Conservation (phyloP, 139 green algal species). For the Prasinococcaceae sp. region DNA sequence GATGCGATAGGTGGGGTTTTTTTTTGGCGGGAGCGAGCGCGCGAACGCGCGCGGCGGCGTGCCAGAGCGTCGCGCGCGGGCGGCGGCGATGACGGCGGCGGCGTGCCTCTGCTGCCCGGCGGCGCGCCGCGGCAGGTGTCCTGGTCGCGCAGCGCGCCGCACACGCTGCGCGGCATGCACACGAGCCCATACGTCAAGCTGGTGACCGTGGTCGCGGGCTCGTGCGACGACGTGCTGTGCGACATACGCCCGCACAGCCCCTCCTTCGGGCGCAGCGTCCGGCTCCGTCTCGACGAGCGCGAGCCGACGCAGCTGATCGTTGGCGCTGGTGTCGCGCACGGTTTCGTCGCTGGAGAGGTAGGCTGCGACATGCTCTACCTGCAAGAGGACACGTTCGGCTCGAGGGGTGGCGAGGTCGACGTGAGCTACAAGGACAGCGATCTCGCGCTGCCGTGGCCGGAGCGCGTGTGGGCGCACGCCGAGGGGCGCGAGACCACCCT, state of each 20-base stretch:
- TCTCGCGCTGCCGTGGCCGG: neutral
- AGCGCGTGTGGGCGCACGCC: neutral
- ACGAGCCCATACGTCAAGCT: neutral
- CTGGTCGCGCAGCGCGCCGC: neutral
- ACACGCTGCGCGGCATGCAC: neutral
- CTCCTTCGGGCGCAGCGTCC: neutral
- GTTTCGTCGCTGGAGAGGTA: neutral
- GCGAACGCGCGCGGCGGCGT: too few species aligned
- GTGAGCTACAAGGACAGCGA: neutral
- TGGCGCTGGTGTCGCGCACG: neutral
- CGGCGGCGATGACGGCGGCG: too few species aligned
- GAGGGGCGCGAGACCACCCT: too few species aligned
- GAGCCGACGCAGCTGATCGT: neutral
- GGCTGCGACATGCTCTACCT: neutral
- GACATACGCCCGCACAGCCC: slow-evolving; percentile 1
- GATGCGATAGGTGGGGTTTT: too few species aligned
- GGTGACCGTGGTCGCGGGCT: neutral
- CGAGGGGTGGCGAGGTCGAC: neutral
- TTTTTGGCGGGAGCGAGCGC: too few species aligned
- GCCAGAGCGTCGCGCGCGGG: too few species aligned
- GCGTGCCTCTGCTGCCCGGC: too few species aligned
- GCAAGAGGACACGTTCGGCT: neutral
- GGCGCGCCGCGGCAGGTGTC: neutral
- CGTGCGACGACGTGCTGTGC: neutral
- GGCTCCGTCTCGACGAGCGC: neutral